Conservation (phyloP, 2,329 filamentous ascomycete species). For the Stenocarpella maydis region DNA sequence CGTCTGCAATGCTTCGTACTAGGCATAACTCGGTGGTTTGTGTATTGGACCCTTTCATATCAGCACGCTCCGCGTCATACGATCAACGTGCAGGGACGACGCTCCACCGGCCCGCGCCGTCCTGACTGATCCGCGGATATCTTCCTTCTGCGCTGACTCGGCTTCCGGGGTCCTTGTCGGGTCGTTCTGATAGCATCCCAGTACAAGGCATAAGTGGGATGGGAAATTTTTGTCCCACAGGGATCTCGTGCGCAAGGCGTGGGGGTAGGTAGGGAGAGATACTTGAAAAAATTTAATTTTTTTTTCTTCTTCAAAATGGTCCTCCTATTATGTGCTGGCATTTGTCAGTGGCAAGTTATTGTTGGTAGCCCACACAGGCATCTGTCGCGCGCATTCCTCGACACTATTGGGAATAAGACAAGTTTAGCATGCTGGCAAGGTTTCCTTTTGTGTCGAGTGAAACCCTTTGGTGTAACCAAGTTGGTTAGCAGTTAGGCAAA, state of each 20-base stretch:
- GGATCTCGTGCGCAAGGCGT: background rate
- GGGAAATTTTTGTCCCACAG: background rate
- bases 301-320: background rate
- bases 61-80: background rate
- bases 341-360: conserved; percentile 1
- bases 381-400: background rate
- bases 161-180: background rate
- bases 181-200: background rate
- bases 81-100: background rate
- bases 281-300: no score
- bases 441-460: background rate
- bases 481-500: background rate
- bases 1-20: background rate
- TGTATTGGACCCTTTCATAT: background rate
- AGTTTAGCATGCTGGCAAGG: background rate
- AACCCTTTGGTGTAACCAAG: background rate
- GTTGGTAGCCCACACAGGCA: background rate
- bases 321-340: background rate
- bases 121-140: conserved; percentile 1
- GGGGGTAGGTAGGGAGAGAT: no score
- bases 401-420: background rate
- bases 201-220: background rate
- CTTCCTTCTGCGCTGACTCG: background rate
- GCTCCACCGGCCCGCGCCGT: background rate
- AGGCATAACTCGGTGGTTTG: no score